Evolutionary conservation across 1,284 basidiomycete genomes (phyloP), one percentile per base, ranked within the genome.

Genomic region (Erythrobasidium hasegawianum): DNA sequence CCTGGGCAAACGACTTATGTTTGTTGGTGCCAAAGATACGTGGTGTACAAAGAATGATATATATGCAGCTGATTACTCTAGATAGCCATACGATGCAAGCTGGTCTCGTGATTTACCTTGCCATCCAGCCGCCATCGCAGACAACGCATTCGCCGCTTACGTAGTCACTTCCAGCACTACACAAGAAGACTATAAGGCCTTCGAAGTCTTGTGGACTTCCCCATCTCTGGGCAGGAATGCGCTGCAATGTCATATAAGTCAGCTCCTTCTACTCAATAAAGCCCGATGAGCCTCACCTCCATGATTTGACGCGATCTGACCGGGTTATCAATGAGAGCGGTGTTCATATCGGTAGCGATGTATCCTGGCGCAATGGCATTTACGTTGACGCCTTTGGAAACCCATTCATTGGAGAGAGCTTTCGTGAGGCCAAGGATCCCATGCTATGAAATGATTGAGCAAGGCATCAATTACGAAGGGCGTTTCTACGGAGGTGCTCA

Each of bases 181-280:
- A 89, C 39, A 97, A 85, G 79, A 90, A 97, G n/a, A 96, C 85
- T 59, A 89, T 79, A 0, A 90, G 88, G 5, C 93, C 93, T 38
- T 88, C 90, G 79, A 97, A 94, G 80, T 97, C 93, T 49, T 80
- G 81, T 1, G 93, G 90, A 33, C 83, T 79, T 41, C 90, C 94
- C 94, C 94, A 97, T 68, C 93, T 81, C 18, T 86, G 87, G 8
- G 89, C 87, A n/a, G 91, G 91, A 71, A 94, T 95, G 64, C 92
- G 85, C 76, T 65, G 27, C 4, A 11, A 26, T n/a, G 16, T 16
- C 22, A 29, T n/a, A 39, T 26, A 18, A n/a, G 60, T 60, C 29
- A 39, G 29, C 13, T 38, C n/a, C 29, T 43, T 22, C n/a, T n/a
- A 14, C 27, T 18, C 22, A n/a, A 14, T 22, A 58, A 29, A 11